Evolutionary conservation across 108 stramenopile species (phyloP).

Genomic region (Aurantiochytrium sp.): DNA sequence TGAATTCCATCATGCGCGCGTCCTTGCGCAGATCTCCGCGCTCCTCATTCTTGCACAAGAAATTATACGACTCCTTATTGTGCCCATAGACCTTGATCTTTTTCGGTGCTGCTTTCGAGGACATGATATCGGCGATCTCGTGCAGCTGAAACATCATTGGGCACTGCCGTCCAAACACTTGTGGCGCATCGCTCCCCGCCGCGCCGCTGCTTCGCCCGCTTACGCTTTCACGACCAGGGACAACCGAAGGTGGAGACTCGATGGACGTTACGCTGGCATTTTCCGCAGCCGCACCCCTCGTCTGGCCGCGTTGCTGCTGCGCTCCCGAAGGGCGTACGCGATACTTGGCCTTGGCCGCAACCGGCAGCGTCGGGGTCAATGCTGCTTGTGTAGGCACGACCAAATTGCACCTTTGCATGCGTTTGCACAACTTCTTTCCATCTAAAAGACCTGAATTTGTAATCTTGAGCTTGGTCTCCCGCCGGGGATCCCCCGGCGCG

Average conservation of each 20-base stretch:
- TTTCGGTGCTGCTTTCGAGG: constrained; percentile 93
- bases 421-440: background rate
- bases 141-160: constrained; percentile 58
- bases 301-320: background rate
- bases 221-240: background rate
- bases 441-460: background rate
- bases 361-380: background rate
- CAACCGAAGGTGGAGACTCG: too few relatives aligned
- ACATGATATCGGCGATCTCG: constrained; percentile 59
- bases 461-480: background rate
- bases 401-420: background rate
- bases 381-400: background rate
- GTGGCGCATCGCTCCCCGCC: background rate
- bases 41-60: constrained; percentile 93
- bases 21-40: constrained; percentile 98
- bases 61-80: constrained; percentile 62
- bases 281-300: too few relatives aligned
- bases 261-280: too few relatives aligned
- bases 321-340: background rate
- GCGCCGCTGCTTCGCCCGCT: background rate
- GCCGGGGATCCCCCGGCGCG: background rate
- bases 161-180: background rate
- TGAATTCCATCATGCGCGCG: constrained; percentile 92
- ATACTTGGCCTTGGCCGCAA: background rate
- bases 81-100: constrained; percentile 58